Evolutionary conservation across 1,139 yeast genomes (phyloP), one percentile per base, ranked within the genome.

Genomic region (Pichia sp.): DNA sequence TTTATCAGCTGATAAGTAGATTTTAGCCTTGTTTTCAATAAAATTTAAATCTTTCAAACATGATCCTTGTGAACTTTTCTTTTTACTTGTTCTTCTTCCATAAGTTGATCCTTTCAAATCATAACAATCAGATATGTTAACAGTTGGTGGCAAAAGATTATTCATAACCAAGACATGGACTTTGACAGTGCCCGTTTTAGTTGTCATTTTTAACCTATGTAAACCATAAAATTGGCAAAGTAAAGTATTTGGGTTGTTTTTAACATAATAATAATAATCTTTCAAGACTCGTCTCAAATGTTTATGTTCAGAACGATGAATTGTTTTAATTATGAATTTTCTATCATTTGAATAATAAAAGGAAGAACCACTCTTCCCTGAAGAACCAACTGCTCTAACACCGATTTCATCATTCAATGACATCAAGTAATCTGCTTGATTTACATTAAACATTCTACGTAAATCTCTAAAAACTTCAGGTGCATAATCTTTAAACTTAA

Each of bases 161-260:
- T 93, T 93, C 98, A 93, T 93, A 33, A 93, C 96, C 42, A 93
- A 72, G 54, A 93, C 91, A 63, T 93, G 95, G 32, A 91, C 87
- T 59, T 87, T 89, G 9, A 51, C 53, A 13, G 53, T 51, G 47
- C 93, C 76, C 44, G 72, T 72, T 33, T 76, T 77, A 15, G 66
- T 55, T 11, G 91, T 95, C 78, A 91, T 80, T 59, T 91, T 89
- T 37, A 93, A 84, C 42, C 99, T 70, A 61, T 93, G 98, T 41
- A 93, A 70, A 0, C 99, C 99, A 62, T 93, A 93, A 60, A 91
- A 88, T 62, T 93, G 98, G 21, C 95, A 83, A 5, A 93, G 67
- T 49, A 93, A 70, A 0, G 98, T 91, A 57, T 87, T 80, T 20
- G 97, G 97, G 55, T 89, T 83, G 22, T 70, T 68, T 56, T 79